These are phyloP conservation scores for Penicillium salamii DNA, from an alignment of 495 filamentous ascomycete species.

Conservation along the genomic window DNA sequence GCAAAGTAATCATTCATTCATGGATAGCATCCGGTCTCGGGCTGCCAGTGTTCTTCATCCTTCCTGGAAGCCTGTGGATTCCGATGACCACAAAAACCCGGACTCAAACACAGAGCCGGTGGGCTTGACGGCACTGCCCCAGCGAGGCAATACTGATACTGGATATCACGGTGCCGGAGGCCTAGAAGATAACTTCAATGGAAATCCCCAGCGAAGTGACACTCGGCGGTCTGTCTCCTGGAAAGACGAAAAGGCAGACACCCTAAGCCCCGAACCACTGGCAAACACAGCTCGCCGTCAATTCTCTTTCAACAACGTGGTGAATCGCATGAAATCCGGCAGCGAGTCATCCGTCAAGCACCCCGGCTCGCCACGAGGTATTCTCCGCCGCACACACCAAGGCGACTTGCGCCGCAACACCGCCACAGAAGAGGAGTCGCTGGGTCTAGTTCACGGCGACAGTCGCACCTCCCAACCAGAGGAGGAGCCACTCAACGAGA, in stretches of 20 bases:
- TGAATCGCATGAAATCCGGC: slow-evolving; percentile 47
- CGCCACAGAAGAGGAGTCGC: slow-evolving; percentile 81
- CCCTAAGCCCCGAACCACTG: slow-evolving; percentile 21
- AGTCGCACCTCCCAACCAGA: slow-evolving; percentile 19
- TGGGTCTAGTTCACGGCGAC: slow-evolving; percentile 84
- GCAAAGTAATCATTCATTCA: slow-evolving; percentile 41
- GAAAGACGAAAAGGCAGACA: slow-evolving; percentile 27
- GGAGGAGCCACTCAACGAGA: slow-evolving; percentile 32
- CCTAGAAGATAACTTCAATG: slow-evolving; percentile 16
- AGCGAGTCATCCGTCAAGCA: slow-evolving; percentile 31
- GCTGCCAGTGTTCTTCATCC: slow-evolving; percentile 36
- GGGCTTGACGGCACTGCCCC: slow-evolving; percentile 9
- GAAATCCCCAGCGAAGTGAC: slow-evolving; percentile 27
- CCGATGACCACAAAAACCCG: slow-evolving; percentile 25
- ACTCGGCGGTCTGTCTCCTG: slow-evolving; percentile 34
- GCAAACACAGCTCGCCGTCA: slow-evolving; percentile 58
- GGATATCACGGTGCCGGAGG: slow-evolving; percentile 34
- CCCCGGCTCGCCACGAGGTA: slow-evolving; percentile 25
- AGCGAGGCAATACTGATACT: slow-evolving; percentile 41
- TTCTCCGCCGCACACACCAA: slow-evolving; percentile 48
- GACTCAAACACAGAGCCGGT: not conserved
- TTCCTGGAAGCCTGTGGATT: slow-evolving; percentile 30
- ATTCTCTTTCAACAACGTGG: slow-evolving; percentile 88
- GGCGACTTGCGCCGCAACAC: slow-evolving; percentile 33
- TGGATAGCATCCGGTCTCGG: slow-evolving; percentile 57